These are phyloP conservation scores for Aspergillus tubingensis DNA, from an alignment of 2,329 filamentous ascomycete species.

Conservation along the genomic window DNA sequence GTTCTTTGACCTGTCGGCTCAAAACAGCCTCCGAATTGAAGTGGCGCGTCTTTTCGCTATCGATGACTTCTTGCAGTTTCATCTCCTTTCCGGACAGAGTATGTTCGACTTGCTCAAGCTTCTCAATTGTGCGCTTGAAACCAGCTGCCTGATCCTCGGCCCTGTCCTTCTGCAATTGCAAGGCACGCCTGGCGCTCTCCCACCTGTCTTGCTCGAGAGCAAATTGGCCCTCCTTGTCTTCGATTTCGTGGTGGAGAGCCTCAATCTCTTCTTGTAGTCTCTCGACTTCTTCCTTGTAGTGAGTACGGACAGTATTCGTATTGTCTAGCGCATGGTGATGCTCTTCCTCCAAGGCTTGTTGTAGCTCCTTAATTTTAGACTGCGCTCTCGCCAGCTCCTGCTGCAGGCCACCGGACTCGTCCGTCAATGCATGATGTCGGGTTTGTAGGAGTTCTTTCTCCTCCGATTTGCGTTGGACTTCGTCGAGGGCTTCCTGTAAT, in stretches of 20 bases:
- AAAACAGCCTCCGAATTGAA: conserved; percentile 70
- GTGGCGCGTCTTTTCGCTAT: conserved; percentile 72
- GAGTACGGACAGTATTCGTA: conserved; percentile 60
- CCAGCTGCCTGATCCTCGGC: conserved; percentile 68
- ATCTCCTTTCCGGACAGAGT: conserved; percentile 68
- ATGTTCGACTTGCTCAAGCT: conserved; percentile 67
- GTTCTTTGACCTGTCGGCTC: conserved; percentile 70
- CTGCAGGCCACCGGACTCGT: conserved; percentile 68
- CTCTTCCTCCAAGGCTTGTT: conserved; percentile 54
- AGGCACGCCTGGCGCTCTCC: conserved; percentile 65
- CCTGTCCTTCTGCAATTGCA: conserved; percentile 66
- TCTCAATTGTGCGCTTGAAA: conserved; percentile 70
- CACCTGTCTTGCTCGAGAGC: conserved; percentile 72
- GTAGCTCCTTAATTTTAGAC: conserved; percentile 49
- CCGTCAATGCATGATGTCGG: conserved; percentile 67
- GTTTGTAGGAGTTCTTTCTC: conserved; percentile 71
- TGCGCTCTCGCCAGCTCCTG: conserved; percentile 58
- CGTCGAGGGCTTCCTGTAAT: conserved; percentile 59
- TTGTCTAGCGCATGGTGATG: conserved; percentile 60
- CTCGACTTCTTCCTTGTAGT: conserved; percentile 59
- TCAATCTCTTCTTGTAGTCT: conserved; percentile 59
- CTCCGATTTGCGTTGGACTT: conserved; percentile 58
- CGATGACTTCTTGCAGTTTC: conserved; percentile 66
- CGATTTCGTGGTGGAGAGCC: conserved; percentile 63
- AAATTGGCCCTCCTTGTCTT: conserved; percentile 70